A percentile compares a stretch with the other conserved stretches of the same genome.
Evolutionary conservation across 805 yeast species (phyloP).

Genomic region (Clavispora phyllophila): DNA sequence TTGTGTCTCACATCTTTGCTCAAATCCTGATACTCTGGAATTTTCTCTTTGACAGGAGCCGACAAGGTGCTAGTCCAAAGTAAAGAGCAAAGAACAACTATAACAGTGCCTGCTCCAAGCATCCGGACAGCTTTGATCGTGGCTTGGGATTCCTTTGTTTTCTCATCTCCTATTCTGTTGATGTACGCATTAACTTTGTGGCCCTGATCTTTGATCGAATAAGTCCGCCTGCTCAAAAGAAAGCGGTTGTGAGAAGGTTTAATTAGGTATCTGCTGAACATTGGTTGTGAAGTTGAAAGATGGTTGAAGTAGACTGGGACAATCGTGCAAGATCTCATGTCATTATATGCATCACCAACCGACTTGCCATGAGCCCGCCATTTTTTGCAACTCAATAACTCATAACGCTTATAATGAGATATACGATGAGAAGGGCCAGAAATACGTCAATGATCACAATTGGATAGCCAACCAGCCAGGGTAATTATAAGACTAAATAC

Average conservation of each 20-base stretch:
- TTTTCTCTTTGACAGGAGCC: slow-evolving; percentile 12
- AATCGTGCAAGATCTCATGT: not conserved
- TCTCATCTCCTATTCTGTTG: slow-evolving; percentile 31
- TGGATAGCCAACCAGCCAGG: too few species aligned
- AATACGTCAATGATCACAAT: too few species aligned
- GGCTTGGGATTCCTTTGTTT: slow-evolving; percentile 23
- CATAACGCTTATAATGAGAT: too few species aligned
- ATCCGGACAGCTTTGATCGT: slow-evolving; percentile 21
- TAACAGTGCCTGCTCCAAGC: slow-evolving; percentile 14
- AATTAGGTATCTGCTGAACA: not conserved
- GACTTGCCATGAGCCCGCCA: not conserved
- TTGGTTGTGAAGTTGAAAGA: not conserved
- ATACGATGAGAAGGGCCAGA: too few species aligned
- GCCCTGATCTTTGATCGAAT: slow-evolving; percentile 15
- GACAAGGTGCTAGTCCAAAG: slow-evolving; percentile 14
- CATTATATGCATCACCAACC: not conserved
- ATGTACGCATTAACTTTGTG: slow-evolving; percentile 20
- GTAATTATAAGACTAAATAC: too few species aligned
- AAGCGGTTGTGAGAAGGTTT: not conserved
- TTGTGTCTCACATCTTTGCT: slow-evolving; percentile 11
- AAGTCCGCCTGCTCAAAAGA: slow-evolving; percentile 1
- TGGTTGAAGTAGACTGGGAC: not conserved
- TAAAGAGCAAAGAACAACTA: slow-evolving; percentile 14
- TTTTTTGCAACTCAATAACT: too few species aligned
- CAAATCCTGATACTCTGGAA: slow-evolving; percentile 8